These are phyloP conservation scores for Paramecium pentaurelia DNA, from an alignment of 73 alveolate species.

Conservation along the genomic window DNA sequence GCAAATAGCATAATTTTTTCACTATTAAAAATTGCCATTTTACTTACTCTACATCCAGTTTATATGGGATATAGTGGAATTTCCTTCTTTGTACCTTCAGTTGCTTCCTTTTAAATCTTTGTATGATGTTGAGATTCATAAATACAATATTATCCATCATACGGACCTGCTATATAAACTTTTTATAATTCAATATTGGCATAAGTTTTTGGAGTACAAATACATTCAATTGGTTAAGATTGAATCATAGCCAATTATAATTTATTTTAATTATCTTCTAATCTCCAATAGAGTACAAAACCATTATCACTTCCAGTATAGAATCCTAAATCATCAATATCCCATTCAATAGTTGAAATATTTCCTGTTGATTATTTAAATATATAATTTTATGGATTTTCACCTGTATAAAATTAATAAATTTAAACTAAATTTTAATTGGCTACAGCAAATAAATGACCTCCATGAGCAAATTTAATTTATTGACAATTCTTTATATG, in stretches of 20 bases:
- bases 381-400: slow-evolving; percentile 70
- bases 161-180: background rate
- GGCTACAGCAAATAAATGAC: slow-evolving; percentile 93
- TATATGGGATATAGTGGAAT: background rate
- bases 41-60: slow-evolving; percentile 64
- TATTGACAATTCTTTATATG: slow-evolving; percentile 87
- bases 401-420: slow-evolving; percentile 88
- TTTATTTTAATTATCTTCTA: slow-evolving; percentile 69
- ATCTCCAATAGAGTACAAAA: slow-evolving; percentile 78
- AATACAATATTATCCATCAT: background rate
- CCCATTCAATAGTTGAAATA: slow-evolving; percentile 76
- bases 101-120: slow-evolving; percentile 17
- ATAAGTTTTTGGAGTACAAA: background rate
- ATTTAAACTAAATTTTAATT: slow-evolving; percentile 82
- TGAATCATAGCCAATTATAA: background rate
- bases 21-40: slow-evolving; percentile 68
- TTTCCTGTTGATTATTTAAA: slow-evolving; percentile 51
- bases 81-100: slow-evolving; percentile 55
- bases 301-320: slow-evolving; percentile 90
- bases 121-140: background rate
- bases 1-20: slow-evolving; percentile 75
- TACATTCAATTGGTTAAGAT: background rate
- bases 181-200: background rate
- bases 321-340: slow-evolving; percentile 89
- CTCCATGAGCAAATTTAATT: slow-evolving; percentile 90